Base-by-base conservation (phyloP, 495 filamentous ascomycete species). In the Jackrogersella multiformis region DNA sequence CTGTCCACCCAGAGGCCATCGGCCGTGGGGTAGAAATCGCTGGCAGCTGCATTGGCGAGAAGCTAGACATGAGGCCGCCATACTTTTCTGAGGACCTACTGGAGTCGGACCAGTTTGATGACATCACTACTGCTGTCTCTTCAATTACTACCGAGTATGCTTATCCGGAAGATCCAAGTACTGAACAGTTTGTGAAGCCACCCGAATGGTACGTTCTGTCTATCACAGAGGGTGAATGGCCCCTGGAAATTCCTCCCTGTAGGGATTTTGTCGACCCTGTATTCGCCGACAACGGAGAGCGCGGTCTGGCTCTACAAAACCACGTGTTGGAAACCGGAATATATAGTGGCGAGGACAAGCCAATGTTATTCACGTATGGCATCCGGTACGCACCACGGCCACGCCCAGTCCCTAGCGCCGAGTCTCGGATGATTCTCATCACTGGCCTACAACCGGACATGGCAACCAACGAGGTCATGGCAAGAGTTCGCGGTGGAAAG, bases 401-500 rank as follows among this genome's bases (percentile, higher is more conserved):
- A 6, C 5, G 49, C 16, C 7, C n/a, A 23, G 0, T 21, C 3
- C 2, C 9, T 9, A 6, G 10, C 2, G 28, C 30, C 8, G 35
- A 23, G 24, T 61, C 49, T 10, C 64, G 64, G n/a, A 51, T 18
- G 12, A 16, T 67, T 2, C 9, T 54, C 5, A 67, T 67, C 20
- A 52, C 35, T 2, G 64, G 64, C 9, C 26, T 67, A 1, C 2
- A 34, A 5, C 10, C n/a, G 0, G 0, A 3, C 0, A 53, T 21
- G n/a, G 7, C 34, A 1, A 21, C 61, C 0, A 9, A 6, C 4
- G 23, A 57, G 2, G 28, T 64, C 13, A 64, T 61, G 54, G n/a
- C 59, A 10, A 53, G 41, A 16, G 28, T 69, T 10, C 30, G 46
- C 1, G 53, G 66, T 10, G 66, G 66, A 15, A 24, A 57, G 24